Percentiles rank a stretch among this genome's conserved stretches.
phyloP scores from a whole-genome alignment of 176 grass and related monocot genomes.

The Aegilops longissima region DNA sequence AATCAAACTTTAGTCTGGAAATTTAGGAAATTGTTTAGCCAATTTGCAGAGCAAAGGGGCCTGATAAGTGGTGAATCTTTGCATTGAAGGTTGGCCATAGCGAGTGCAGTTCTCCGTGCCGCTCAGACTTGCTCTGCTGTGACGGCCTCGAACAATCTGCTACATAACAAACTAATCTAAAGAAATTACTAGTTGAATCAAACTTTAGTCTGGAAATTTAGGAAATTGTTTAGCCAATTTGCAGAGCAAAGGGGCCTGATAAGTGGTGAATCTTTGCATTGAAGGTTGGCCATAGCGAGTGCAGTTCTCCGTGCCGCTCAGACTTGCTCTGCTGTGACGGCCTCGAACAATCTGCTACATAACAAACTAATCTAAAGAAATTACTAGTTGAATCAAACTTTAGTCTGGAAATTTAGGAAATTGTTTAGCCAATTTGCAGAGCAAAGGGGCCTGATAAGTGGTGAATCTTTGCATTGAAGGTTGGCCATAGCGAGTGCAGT shows the following conservation, averaged over 20 bases:
- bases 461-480: conserved; percentile 19
- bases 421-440: not conserved
- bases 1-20: no score
- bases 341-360: conserved; percentile 17
- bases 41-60: conserved; percentile 20
- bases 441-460: conserved; percentile 15
- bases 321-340: not conserved
- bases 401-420: not conserved
- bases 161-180: not conserved
- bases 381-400: no score
- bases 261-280: conserved; percentile 9
- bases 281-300: not conserved
- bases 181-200: no score
- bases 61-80: not conserved
- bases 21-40: not conserved
- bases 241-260: conserved; percentile 14
- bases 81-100: conserved; percentile 7
- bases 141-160: not conserved
- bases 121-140: not conserved
- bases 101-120: not conserved
- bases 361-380: no score
- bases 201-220: no score
- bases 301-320: conserved; percentile 1
- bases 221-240: not conserved
- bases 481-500: not conserved